These are phyloP conservation scores for Kurtzmaniella quercitrusa DNA, from an alignment of 1,139 yeast genomes.

Conservation along the genomic window DNA sequence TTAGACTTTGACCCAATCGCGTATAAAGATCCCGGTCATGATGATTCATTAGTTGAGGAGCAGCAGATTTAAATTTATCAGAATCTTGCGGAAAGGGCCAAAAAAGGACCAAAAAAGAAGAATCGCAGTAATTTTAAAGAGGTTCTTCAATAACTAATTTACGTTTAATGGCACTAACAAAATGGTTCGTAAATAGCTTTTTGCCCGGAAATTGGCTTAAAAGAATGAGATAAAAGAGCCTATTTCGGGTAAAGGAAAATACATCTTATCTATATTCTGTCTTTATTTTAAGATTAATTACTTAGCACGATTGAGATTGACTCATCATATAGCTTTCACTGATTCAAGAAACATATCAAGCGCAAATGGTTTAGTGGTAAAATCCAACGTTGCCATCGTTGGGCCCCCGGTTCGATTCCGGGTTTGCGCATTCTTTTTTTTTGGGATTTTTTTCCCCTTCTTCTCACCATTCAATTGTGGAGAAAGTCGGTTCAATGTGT, in stretches of 20 bases:
- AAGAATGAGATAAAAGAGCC: no score
- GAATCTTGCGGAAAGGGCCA: no score
- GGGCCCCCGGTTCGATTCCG: constrained; percentile 10
- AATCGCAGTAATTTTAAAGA: no score
- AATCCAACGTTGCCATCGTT: constrained; percentile 9
- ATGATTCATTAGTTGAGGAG: constrained; percentile 5
- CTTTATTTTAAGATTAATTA: no score
- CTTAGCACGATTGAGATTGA: no score
- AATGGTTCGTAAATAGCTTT: no score
- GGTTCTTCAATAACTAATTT: no score
- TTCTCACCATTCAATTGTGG: not conserved
- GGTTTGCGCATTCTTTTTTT: constrained; percentile 7
- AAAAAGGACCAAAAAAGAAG: no score
- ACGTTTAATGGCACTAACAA: no score
- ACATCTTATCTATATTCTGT: no score
- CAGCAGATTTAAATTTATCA: not conserved
- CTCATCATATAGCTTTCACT: not conserved
- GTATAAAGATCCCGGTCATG: constrained; percentile 26
- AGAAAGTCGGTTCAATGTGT: not conserved
- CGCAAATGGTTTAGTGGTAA: constrained; percentile 10
- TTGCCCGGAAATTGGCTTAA: no score
- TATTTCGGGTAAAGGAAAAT: no score
- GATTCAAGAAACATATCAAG: not conserved
- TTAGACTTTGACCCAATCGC: constrained; percentile 22
- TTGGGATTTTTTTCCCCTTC: not conserved